Conservation (phyloP, 805 yeast genomes). For the Danielia oregonensis region DNA sequence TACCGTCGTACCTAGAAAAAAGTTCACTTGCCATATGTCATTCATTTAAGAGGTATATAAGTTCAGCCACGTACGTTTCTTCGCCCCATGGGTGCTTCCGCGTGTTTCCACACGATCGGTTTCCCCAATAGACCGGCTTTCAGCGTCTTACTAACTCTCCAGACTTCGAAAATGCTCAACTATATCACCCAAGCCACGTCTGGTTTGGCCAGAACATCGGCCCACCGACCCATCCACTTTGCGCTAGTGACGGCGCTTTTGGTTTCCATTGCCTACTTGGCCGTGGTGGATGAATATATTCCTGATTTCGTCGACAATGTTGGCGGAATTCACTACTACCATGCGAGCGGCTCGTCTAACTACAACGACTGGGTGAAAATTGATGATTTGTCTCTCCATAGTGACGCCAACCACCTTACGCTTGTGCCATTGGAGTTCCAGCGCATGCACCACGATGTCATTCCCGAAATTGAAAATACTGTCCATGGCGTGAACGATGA, state of each 20-base stretch:
- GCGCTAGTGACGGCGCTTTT: slow-evolving; percentile 66
- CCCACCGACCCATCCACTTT: slow-evolving; percentile 83
- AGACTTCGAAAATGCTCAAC: slow-evolving; percentile 23
- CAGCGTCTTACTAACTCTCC: not conserved
- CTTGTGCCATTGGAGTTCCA: slow-evolving; percentile 59
- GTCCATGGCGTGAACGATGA: slow-evolving; percentile 39
- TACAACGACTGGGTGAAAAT: slow-evolving; percentile 47
- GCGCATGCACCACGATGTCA: slow-evolving; percentile 32
- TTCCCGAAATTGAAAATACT: slow-evolving; percentile 41
- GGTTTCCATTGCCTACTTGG: slow-evolving; percentile 77
- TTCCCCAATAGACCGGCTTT: too few relatives aligned
- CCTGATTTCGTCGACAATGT: slow-evolving; percentile 42
- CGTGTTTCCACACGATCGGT: too few relatives aligned
- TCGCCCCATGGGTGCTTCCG: too few relatives aligned
- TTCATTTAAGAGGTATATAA: not conserved
- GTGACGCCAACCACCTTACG: slow-evolving; percentile 44
- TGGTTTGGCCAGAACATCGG: slow-evolving; percentile 55
- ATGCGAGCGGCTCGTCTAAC: slow-evolving; percentile 31
- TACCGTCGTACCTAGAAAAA: not conserved
- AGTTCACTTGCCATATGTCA: not conserved
- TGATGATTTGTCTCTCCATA: slow-evolving; percentile 36
- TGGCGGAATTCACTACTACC: slow-evolving; percentile 26
- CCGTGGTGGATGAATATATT: slow-evolving; percentile 65
- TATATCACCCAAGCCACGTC: slow-evolving; percentile 29
- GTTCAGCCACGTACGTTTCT: too few relatives aligned